phyloP scores from a whole-genome alignment of 768 basidiomycete species.

The Crepidotus variabilis region DNA sequence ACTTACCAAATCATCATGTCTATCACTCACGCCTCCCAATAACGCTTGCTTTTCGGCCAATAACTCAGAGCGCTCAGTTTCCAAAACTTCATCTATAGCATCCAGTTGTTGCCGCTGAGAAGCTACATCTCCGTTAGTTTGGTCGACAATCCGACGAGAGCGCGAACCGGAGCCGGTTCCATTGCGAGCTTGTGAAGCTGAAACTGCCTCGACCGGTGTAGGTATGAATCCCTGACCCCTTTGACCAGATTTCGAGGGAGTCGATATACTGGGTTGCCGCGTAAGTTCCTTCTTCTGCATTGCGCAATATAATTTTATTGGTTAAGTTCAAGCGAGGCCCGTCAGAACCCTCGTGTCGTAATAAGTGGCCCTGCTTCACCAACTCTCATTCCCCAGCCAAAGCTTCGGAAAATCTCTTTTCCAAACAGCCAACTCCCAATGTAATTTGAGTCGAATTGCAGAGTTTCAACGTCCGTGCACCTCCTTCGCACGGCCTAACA shows the following conservation, averaged over 20 bases:
- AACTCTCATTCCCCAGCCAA: background rate
- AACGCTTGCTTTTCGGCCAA: conserved; percentile 57
- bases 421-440: background rate
- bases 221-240: background rate
- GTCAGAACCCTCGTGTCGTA: background rate
- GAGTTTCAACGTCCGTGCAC: background rate
- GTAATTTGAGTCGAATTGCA: background rate
- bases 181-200: background rate
- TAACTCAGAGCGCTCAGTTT: conserved; percentile 38
- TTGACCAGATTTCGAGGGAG: background rate
- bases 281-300: too few relatives aligned
- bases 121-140: background rate
- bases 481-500: conserved; percentile 10
- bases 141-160: background rate
- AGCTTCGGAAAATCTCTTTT: background rate
- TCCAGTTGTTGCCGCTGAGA: background rate
- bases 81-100: conserved; percentile 15
- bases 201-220: background rate
- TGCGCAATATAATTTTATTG: too few relatives aligned
- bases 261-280: too few relatives aligned
- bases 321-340: too few relatives aligned
- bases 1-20: conserved; percentile 75
- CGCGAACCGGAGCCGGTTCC: background rate
- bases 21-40: conserved; percentile 54
- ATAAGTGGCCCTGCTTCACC: background rate